Evolutionary conservation across 768 basidiomycete genomes (phyloP).

Genomic region (Lepiota subincarnata): DNA sequence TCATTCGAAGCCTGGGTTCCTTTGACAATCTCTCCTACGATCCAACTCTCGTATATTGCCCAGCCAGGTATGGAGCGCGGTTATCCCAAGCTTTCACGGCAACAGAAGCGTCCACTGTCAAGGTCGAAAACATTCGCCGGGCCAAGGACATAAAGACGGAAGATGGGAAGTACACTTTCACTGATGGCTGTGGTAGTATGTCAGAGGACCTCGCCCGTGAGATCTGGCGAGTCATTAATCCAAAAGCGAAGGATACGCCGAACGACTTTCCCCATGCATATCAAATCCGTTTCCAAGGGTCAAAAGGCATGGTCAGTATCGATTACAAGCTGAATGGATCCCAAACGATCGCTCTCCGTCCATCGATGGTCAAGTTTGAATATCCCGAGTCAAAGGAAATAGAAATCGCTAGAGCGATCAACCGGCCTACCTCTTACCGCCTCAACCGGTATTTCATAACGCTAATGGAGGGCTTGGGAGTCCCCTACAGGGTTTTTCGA

Average conservation of each 20-base stretch:
- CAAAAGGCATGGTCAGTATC: constrained; percentile 59
- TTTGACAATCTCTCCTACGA: constrained; percentile 47
- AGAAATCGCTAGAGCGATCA: constrained; percentile 62
- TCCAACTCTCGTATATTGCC: constrained; percentile 44
- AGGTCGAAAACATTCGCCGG: constrained; percentile 39
- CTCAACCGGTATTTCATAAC: constrained; percentile 63
- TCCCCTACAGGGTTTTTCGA: constrained; percentile 49
- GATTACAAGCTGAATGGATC: constrained; percentile 46
- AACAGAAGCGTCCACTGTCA: constrained; percentile 49
- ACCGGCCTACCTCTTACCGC: constrained; percentile 50
- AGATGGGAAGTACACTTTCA: constrained; percentile 43
- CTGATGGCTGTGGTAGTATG: constrained; percentile 67
- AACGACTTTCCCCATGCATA: constrained; percentile 42
- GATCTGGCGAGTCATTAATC: constrained; percentile 37
- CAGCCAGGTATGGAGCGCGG: constrained; percentile 66
- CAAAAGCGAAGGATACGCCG: constrained; percentile 20
- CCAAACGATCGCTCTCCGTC: constrained; percentile 42
- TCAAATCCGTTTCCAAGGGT: constrained; percentile 59
- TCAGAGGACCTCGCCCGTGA: constrained; percentile 49
- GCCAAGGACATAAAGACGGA: constrained; percentile 29
- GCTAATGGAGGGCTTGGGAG: constrained; percentile 55
- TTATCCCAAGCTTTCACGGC: constrained; percentile 72
- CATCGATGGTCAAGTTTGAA: constrained; percentile 67
- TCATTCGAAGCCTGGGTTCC: constrained; percentile 51
- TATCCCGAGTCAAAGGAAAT: constrained; percentile 41